Base-by-base conservation (phyloP, 1,139 yeast species). In the Yamadazyma membranifaciens region DNA sequence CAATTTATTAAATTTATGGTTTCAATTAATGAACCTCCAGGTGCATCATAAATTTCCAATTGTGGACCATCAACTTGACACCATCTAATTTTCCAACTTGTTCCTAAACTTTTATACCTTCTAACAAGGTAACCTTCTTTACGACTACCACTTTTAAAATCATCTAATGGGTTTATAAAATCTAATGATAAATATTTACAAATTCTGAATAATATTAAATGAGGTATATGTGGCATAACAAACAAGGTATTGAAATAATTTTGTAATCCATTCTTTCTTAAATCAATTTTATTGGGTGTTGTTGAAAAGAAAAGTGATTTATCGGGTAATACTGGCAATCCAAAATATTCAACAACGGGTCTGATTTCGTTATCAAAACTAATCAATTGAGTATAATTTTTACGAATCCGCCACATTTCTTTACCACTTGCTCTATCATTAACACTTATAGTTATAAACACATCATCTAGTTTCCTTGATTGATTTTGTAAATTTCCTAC, bases 81-180 rank as follows among this genome's bases (percentile, higher is more conserved):
- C 73, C 85, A 86, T 38, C 88, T 65, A 5, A 81, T 71, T 53
- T 81, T 83, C 96, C 96, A 88, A 32, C 74, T 75, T 9, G 73
- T 42, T 63, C 84, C 68, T 67, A 75, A 49, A 63, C 86, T 67
- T 57, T 61, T 59, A 63, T 75, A 51, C 37, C 86, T 75, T 46
- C 87, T 75, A 6, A 87, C 66, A 42, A 87, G 63, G 51, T 73
- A 81, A 0, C 95, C 95, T 58, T 83, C 88, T 56, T 81, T 84
- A 24, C 67, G 56, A 2, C 80, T 75, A 0, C 81, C 81, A 47
- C 78, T 69, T 45, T 61, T 79, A 47, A 71, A 75, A 44, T 78
- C 77, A 54, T 80, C 82, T 42, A 81, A 63, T 2, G 88, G 81
- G 50, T 80, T 81, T 13, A 84, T 78, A 26, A 83, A 75, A 54